Base-by-base conservation (phyloP, 176 grass and related monocot species). In the Carex scoparia region DNA sequence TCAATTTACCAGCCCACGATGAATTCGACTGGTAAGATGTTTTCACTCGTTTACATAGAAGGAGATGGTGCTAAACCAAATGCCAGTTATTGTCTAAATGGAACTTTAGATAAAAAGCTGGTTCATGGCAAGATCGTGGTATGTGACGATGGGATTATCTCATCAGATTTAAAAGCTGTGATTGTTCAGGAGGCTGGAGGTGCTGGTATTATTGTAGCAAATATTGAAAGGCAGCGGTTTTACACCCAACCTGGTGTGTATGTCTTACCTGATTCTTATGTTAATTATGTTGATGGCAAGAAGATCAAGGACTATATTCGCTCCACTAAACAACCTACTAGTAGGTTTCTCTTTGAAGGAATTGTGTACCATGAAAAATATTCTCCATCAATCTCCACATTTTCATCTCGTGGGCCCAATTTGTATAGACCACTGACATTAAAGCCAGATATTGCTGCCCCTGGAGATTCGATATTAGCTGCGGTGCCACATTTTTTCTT, bases 141-240 rank as follows among this genome's bases (percentile, higher is more conserved):
- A 1, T 91, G 89, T 10, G 82, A 91, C 10, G 40, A 23, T 51
- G 60, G 15, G 0, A n/a, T 53, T 0, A 54, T 44, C 30, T 18
- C 64, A 2, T 4, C 15, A 70, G 71, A 48, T 3, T 12, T 28
- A 37, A 80, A 93, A 80, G 84, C 65, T 69, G 14, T 15, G 0
- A 86, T 86, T 0, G 88, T 93, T 10, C 38, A 55, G 3, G 40
- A 48, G 0, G 91, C 91, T 23, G 23, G 88, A 11, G 91, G 84
- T 0, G 65, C 68, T 5, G 86, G 88, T 8, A 82, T 79, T 0
- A 81, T 90, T 35, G 0, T 93, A 0, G 54, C 51, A 1, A 71
- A 62, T 68, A 4, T 2, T 0, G 35, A 48, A 11, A 33, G 1
- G 1, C 33, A 62, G 46, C 80, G 89, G 54, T 48, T 16, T 53